Evolutionary conservation across 176 grass and related monocot genomes (phyloP), one percentile per base, ranked within the genome.

Genomic region (Rhipidocladum racemiflorum): DNA sequence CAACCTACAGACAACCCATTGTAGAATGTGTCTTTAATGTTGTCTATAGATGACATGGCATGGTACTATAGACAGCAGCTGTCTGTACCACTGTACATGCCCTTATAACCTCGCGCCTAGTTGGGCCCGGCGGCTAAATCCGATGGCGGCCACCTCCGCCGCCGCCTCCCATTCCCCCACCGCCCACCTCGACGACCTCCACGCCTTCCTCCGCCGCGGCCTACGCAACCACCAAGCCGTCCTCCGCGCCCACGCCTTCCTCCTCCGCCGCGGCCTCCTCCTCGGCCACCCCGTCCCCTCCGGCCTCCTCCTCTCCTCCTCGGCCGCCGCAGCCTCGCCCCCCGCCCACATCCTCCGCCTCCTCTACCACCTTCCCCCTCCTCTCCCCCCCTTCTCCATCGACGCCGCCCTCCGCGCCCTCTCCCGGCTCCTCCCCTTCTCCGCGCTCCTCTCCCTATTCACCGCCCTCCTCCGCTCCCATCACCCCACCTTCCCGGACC

Each of bases 231-330:
- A 81, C 81, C 56, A 60, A 68, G 80, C 69, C 42, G 82, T 88
- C 20, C 83, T 82, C 57, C 16, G 55, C 30, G 59, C 66, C 38
- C 83, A 85, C 83, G 83, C 75, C 17, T 85, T 86, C 66, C 88
- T 90, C 79, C 78, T 86, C 57, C 78, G 59, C 76, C 74, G 73
- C 63, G 77, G 70, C 70, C 82, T 85, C 72, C 82, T 91, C 65
- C 65, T 81, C 23, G 81, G 85, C 65, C 65, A 84, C 82, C 85
- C 79, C 13, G 78, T 79, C 56, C 51, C 77, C 28, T 50, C 65
- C 53, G 79, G 77, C 71, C 64, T 88, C 59, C 86, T 88, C 74
- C 81, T 81, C 81, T 40, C 82, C 29, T 46, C 79, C 65, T 29
- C 63, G 42, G 51, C 70, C 72, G 15, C 72, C 42, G n/a, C 54